Evolutionary conservation across 106 monocot species (phyloP).

Genomic region (Hemerocallis citrina): DNA sequence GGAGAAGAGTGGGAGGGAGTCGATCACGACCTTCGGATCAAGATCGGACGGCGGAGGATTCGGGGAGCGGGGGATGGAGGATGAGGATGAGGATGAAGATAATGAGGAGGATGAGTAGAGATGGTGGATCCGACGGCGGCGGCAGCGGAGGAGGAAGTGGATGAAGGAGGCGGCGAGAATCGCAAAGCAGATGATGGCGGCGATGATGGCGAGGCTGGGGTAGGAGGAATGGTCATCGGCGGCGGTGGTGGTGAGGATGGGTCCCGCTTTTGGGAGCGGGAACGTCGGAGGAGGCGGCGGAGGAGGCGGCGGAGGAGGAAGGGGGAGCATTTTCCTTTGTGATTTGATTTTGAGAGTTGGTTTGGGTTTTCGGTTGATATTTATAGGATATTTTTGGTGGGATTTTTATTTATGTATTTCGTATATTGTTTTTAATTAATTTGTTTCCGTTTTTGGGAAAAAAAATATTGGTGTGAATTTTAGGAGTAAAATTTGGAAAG

Average conservation of each 20-base stretch:
- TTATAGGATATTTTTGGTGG: no score
- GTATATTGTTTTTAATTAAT: no score
- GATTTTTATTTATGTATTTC: no score
- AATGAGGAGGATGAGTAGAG: constrained; percentile 27
- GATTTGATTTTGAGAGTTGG: no score
- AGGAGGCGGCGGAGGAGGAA: no score
- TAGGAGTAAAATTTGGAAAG: no score
- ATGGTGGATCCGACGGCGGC: constrained; percentile 7
- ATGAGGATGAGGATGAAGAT: constrained; percentile 8
- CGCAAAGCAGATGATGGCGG: constrained; percentile 26
- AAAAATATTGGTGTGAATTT: no score
- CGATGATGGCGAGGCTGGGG: constrained; percentile 40
- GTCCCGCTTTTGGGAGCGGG: background rate
- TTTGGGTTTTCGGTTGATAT: no score
- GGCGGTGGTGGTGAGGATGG: background rate
- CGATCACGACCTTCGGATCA: constrained; percentile 33
- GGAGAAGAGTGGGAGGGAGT: constrained; percentile 70
- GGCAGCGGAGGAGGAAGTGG: constrained; percentile 57
- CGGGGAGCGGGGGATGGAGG: constrained; percentile 4
- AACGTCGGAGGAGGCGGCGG: constrained; percentile 15
- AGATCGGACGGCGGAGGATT: constrained; percentile 8
- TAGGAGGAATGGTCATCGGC: constrained; percentile 2
- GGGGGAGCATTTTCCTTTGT: no score
- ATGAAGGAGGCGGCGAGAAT: constrained; percentile 44
- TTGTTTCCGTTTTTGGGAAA: no score